Conservation (phyloP, 257 asterid genomes). For the Solanum paucissectum region DNA sequence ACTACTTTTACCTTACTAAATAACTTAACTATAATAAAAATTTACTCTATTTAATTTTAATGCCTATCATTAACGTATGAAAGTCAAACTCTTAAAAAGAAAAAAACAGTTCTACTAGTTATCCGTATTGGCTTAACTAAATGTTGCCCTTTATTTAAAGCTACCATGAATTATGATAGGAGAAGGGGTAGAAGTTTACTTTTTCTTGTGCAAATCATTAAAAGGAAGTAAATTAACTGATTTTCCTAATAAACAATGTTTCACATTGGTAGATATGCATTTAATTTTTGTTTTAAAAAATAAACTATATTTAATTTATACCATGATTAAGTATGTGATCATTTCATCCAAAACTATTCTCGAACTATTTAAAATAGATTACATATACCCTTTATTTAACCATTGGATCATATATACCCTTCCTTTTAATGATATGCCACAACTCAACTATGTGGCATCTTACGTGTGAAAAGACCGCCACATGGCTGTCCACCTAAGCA, state of each 20-base stretch:
- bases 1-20: background rate
- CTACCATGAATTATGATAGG: background rate
- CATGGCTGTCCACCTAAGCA: too few species aligned
- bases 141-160: background rate
- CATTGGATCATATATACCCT: too few species aligned
- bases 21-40: background rate
- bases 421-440: too few species aligned
- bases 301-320: background rate
- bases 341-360: too few species aligned
- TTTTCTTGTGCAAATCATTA: background rate
- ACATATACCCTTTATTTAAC: too few species aligned
- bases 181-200: background rate
- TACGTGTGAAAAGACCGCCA: too few species aligned
- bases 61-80: too few species aligned
- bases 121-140: background rate
- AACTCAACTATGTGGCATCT: too few species aligned
- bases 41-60: too few species aligned
- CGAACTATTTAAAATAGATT: too few species aligned
- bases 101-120: background rate
- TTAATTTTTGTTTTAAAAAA: background rate
- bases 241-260: background rate
- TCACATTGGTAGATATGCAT: background rate
- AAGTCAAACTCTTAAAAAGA: too few species aligned
- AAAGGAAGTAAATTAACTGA: background rate
- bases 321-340: too few species aligned